Conservation (phyloP, 208 protist genomes). For the Balamuthia mandrillaris region DNA sequence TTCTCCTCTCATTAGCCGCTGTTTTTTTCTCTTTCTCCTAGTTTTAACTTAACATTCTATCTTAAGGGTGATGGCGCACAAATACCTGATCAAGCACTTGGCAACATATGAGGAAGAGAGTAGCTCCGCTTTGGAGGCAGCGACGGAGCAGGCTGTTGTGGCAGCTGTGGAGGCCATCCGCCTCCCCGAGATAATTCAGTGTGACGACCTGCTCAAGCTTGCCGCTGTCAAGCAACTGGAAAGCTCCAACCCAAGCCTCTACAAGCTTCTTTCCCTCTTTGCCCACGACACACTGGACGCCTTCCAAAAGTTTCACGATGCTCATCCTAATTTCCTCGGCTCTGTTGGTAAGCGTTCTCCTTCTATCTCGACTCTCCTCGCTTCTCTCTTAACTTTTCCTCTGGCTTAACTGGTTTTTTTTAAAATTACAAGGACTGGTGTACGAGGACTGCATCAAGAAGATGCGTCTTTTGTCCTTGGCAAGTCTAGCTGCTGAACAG, state of each 20-base stretch:
- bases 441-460: constrained; percentile 14
- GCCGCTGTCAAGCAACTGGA: neutral
- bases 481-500: neutral
- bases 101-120: neutral
- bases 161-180: constrained; percentile 23
- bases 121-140: neutral
- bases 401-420: no score
- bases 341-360: neutral
- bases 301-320: neutral
- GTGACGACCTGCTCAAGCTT: neutral
- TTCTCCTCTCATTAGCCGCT: neutral
- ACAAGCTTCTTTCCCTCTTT: constrained; percentile 3
- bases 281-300: neutral
- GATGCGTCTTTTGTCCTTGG: neutral
- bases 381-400: no score
- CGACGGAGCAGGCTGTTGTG: neutral
- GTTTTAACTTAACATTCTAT: neutral
- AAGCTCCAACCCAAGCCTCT: neutral
- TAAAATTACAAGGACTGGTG: neutral
- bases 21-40: neutral
- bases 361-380: neutral
- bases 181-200: neutral
- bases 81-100: neutral
- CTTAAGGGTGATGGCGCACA: neutral
- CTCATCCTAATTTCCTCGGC: neutral